A percentile compares a stretch with the other conserved stretches of the same genome.
These are phyloP conservation scores for Ceratorhiza oryzae-sativae DNA, from an alignment of 1,284 basidiomycete genomes.

Conservation along the genomic window DNA sequence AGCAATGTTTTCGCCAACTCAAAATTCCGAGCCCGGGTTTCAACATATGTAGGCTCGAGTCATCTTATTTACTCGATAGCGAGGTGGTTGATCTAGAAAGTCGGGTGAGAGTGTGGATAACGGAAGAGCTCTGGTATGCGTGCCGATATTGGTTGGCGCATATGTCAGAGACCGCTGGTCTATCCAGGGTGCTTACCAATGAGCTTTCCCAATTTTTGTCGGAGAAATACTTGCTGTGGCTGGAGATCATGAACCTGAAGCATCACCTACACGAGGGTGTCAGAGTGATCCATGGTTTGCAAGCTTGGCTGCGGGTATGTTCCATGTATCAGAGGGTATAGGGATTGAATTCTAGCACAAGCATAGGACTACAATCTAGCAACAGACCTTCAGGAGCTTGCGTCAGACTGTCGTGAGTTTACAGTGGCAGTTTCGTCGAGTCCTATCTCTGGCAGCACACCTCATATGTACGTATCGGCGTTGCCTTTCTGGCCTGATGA, in stretches of 20 bases:
- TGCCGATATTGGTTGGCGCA: constrained; percentile 7
- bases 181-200: not conserved
- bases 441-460: not conserved
- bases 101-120: not conserved
- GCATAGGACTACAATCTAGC: not conserved
- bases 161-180: not conserved
- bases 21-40: not conserved
- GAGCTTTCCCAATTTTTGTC: not conserved
- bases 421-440: not conserved
- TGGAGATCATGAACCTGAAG: constrained; percentile 20
- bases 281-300: not conserved
- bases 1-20: not conserved
- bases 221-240: not conserved
- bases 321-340: not conserved
- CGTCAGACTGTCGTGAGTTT: not conserved
- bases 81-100: not conserved
- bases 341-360: not conserved
- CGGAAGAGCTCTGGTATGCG: not conserved
- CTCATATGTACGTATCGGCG: not conserved
- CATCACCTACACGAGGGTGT: not conserved
- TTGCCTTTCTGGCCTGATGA: not conserved
- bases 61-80: not conserved
- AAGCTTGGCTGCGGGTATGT: constrained; percentile 4
- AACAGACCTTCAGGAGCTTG: not conserved
- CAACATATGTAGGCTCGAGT: constrained; percentile 20